Conservation (phyloP, 2,329 filamentous ascomycete genomes). For the Fusarium odoratissimum region DNA sequence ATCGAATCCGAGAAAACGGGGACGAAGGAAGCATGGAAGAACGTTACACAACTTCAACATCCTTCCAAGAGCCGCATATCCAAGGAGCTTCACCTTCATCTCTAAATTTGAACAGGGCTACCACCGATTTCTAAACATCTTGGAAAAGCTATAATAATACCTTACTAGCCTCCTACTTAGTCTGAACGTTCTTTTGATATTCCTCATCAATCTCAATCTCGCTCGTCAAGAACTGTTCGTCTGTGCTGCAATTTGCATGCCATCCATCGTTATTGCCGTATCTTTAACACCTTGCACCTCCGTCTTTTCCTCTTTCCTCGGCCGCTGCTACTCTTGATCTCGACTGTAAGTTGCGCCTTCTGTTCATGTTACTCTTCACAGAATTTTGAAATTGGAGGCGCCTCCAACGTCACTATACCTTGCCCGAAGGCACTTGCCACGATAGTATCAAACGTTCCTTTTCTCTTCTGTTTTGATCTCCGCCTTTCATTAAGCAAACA, state of each 20-base stretch:
- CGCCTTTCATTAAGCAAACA: constrained; percentile 23
- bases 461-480: not conserved
- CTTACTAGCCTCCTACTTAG: constrained; percentile 9
- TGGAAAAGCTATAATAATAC: constrained; percentile 20
- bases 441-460: constrained; percentile 20
- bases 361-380: not conserved
- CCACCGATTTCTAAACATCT: not conserved
- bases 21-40: not conserved
- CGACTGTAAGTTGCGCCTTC: constrained; percentile 13
- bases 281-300: not conserved
- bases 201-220: constrained; percentile 6
- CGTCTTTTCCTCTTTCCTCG: not conserved
- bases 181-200: constrained; percentile 6
- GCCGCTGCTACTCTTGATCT: not conserved
- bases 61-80: constrained; percentile 7
- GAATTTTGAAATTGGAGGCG: constrained; percentile 3
- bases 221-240: constrained; percentile 1
- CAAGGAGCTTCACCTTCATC: not conserved
- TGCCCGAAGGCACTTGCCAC: not conserved
- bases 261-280: not conserved
- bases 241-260: constrained; percentile 14
- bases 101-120: constrained; percentile 2
- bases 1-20: not conserved
- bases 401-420: constrained; percentile 30
- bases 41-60: constrained; percentile 5